These are phyloP conservation scores for Thinopyrum elongatum DNA, from an alignment of 176 grass and related monocot genomes.

Conservation along the genomic window DNA sequence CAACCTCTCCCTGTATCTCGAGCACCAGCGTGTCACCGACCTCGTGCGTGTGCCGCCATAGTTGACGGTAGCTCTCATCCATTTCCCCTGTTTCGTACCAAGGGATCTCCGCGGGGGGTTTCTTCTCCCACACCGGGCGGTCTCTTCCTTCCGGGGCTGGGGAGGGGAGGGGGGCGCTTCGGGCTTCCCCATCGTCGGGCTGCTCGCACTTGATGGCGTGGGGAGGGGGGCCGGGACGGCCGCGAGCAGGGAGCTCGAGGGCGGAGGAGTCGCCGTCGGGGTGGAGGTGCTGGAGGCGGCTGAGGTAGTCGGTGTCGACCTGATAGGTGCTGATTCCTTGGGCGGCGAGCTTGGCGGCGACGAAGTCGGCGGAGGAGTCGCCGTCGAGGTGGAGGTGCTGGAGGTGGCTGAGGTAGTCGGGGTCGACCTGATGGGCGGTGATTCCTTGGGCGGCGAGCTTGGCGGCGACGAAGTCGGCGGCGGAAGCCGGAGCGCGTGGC, in stretches of 20 bases:
- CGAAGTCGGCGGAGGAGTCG: slow-evolving; percentile 11
- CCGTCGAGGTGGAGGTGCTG: slow-evolving; percentile 32
- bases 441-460: background rate
- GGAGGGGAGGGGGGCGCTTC: slow-evolving; percentile 20
- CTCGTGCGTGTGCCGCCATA: slow-evolving; percentile 22
- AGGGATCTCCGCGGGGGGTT: background rate
- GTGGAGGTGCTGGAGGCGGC: slow-evolving; percentile 46
- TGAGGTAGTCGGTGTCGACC: slow-evolving; percentile 50
- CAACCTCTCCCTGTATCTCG: background rate
- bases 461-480: background rate
- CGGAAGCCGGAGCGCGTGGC: background rate
- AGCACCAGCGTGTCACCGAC: slow-evolving; percentile 22
- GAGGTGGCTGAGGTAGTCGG: slow-evolving; percentile 55
- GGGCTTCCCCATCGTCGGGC: background rate
- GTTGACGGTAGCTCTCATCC: slow-evolving; percentile 40
- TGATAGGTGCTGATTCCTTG: slow-evolving; percentile 6
- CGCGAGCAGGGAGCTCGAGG: slow-evolving; percentile 28
- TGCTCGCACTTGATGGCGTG: slow-evolving; percentile 34
- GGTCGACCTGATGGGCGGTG: slow-evolving; percentile 35
- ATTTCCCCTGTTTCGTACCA: slow-evolving; percentile 1
- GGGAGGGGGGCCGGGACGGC: background rate
- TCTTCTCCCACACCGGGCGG: background rate
- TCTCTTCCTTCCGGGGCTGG: background rate
- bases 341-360: slow-evolving; percentile 7
- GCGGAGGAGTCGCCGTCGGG: slow-evolving; percentile 40